Evolutionary conservation across 2,329 filamentous ascomycete species (phyloP).

Genomic region (Raffaelea ambrosiae): DNA sequence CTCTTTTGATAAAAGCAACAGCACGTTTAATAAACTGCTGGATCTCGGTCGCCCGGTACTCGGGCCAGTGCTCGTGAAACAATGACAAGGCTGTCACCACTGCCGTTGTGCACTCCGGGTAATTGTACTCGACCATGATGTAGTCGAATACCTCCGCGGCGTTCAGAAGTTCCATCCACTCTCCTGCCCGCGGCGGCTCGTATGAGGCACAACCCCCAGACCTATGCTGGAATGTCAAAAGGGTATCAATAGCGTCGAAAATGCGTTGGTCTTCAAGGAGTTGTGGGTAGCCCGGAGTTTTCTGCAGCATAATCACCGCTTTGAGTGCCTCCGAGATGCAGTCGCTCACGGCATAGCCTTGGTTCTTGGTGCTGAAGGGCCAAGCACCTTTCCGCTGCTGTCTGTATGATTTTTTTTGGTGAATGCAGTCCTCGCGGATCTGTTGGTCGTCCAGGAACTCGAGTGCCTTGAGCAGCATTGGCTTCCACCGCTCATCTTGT

Average conservation of each 20-base stretch:
- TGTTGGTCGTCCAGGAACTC: slow-evolving; percentile 86
- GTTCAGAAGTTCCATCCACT: slow-evolving; percentile 77
- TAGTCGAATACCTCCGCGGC: slow-evolving; percentile 92
- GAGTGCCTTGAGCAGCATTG: slow-evolving; percentile 76
- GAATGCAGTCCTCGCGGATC: slow-evolving; percentile 71
- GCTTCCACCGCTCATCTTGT: slow-evolving; percentile 66
- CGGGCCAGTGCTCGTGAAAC: slow-evolving; percentile 73
- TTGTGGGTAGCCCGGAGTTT: slow-evolving; percentile 63
- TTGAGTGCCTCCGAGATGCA: slow-evolving; percentile 90
- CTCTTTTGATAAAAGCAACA: slow-evolving; percentile 71
- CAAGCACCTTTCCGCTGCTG: slow-evolving; percentile 89
- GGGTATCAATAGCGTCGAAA: slow-evolving; percentile 80
- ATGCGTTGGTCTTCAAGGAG: slow-evolving; percentile 70
- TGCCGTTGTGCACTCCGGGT: slow-evolving; percentile 94
- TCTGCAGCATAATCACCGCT: slow-evolving; percentile 72
- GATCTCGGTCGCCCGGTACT: slow-evolving; percentile 73
- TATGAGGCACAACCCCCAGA: slow-evolving; percentile 87
- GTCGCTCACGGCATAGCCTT: slow-evolving; percentile 93
- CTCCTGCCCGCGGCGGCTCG: slow-evolving; percentile 70
- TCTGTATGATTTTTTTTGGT: slow-evolving; percentile 76
- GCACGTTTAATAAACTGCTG: slow-evolving; percentile 62
- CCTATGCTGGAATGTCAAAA: slow-evolving; percentile 83
- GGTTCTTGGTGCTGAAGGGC: slow-evolving; percentile 87
- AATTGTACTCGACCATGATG: slow-evolving; percentile 99
- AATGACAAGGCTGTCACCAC: slow-evolving; percentile 80